Conservation (phyloP, 768 basidiomycete species). For the Mycena belliarum region DNA sequence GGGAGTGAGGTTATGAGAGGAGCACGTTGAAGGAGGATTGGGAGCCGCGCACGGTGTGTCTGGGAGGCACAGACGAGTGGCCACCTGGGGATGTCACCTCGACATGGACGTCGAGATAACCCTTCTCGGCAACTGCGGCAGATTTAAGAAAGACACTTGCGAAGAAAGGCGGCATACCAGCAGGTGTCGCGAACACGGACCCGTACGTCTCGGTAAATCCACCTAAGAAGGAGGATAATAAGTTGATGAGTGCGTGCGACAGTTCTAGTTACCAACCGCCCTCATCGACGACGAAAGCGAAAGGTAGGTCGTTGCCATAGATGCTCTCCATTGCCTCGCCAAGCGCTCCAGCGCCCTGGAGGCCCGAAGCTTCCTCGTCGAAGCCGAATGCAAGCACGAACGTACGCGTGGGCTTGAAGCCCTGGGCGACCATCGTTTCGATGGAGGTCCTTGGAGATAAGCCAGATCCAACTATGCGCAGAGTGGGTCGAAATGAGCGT, state of each 20-base stretch:
- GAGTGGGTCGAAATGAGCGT: neutral
- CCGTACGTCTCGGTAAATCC: conserved; percentile 54
- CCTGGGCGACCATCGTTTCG: conserved; percentile 63
- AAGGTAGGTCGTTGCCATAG: conserved; percentile 66
- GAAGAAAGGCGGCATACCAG: too few relatives aligned
- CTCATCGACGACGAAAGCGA: conserved; percentile 86
- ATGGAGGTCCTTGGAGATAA: conserved; percentile 51
- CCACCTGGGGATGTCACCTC: conserved; percentile 74
- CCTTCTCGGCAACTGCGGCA: conserved; percentile 65
- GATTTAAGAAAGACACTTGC: too few relatives aligned
- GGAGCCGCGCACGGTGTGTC: conserved; percentile 62
- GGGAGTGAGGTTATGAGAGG: neutral
- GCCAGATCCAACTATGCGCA: neutral
- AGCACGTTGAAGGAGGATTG: neutral
- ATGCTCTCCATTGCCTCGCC: conserved; percentile 48
- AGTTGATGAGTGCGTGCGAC: neutral
- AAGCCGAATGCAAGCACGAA: conserved; percentile 70
- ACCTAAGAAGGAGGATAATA: conserved; percentile 33
- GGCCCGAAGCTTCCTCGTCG: conserved; percentile 70
- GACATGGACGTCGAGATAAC: conserved; percentile 62
- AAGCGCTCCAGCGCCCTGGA: conserved; percentile 57
- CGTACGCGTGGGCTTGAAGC: conserved; percentile 64
- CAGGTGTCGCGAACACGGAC: conserved; percentile 58
- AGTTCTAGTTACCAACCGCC: conserved; percentile 52
- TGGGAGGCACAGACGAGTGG: conserved; percentile 83